Evolutionary conservation across 2,329 filamentous ascomycete species (phyloP).

Genomic region (Graphium sp.): DNA sequence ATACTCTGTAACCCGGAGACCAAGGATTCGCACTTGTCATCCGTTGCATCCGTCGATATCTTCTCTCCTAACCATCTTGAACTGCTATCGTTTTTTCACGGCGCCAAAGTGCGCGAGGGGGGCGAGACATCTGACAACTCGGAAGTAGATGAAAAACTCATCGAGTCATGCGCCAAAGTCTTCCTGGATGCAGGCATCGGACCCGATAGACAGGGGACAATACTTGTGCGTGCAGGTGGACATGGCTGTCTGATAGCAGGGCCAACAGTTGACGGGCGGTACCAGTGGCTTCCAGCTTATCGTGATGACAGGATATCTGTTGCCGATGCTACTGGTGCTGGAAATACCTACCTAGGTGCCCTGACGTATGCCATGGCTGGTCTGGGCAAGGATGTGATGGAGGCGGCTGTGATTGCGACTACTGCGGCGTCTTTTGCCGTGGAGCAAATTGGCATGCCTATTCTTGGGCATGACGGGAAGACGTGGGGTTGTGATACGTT

Average conservation of each 20-base stretch:
- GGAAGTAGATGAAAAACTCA: neutral
- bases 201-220: neutral
- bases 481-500: too few species aligned
- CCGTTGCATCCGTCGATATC: neutral
- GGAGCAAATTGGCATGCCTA: conserved; percentile 2
- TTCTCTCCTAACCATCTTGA: conserved; percentile 1
- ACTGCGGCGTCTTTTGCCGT: neutral
- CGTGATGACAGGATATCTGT: too few species aligned
- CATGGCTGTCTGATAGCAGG: neutral
- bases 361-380: neutral
- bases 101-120: too few species aligned
- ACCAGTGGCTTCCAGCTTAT: too few species aligned
- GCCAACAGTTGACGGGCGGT: too few species aligned
- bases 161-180: neutral
- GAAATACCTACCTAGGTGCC: neutral
- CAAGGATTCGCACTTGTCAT: neutral
- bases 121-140: too few species aligned
- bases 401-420: neutral
- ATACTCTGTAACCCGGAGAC: neutral
- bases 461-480: too few species aligned
- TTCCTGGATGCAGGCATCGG: neutral
- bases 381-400: neutral
- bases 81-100: neutral
- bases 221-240: neutral
- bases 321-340: neutral